Evolutionary conservation across 352 stramenopile genomes (phyloP).

Genomic region (Phytophthora fragariae): DNA sequence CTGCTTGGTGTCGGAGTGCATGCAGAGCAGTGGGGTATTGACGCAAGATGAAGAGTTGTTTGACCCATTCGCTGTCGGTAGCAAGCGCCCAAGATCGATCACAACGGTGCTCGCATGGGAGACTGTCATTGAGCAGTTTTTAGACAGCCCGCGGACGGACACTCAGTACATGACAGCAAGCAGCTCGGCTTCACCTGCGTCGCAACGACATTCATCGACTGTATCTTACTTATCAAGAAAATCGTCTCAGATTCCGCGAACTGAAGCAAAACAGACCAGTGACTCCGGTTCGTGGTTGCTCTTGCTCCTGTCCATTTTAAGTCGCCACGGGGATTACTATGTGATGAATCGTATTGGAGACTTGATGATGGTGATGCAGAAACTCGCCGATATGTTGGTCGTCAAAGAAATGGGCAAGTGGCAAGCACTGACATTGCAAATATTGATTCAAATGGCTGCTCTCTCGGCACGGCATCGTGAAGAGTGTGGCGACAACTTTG

Average conservation of each 20-base stretch:
- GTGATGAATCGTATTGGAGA: conserved; percentile 63
- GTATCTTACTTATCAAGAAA: conserved; percentile 39
- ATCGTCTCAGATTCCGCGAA: conserved; percentile 26
- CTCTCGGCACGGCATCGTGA: conserved; percentile 44
- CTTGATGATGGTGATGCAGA: conserved; percentile 61
- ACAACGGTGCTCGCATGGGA: conserved; percentile 53
- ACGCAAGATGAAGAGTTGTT: conserved; percentile 27
- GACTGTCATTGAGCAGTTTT: conserved; percentile 50
- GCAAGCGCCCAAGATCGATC: conserved; percentile 37
- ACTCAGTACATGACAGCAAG: conserved; percentile 31
- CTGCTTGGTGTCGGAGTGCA: conserved; percentile 43
- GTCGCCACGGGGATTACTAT: conserved; percentile 63
- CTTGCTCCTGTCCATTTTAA: conserved; percentile 53
- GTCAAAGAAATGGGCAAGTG: conserved; percentile 57
- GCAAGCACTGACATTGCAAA: conserved; percentile 57
- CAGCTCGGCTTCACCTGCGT: conserved; percentile 28
- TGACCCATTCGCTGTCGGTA: conserved; percentile 32
- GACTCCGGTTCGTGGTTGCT: conserved; percentile 55
- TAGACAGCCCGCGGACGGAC: conserved; percentile 36
- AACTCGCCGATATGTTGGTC: conserved; percentile 51
- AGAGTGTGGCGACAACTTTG: conserved; percentile 42
- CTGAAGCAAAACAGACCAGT: conserved; percentile 40
- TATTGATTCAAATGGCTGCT: conserved; percentile 60
- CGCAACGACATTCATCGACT: conserved; percentile 33
- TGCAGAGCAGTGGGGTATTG: conserved; percentile 16